A percentile compares a stretch with the other conserved stretches of the same genome.
These are phyloP conservation scores for Epichloe uncinata DNA, from an alignment of 2,329 filamentous ascomycete genomes.

Conservation along the genomic window DNA sequence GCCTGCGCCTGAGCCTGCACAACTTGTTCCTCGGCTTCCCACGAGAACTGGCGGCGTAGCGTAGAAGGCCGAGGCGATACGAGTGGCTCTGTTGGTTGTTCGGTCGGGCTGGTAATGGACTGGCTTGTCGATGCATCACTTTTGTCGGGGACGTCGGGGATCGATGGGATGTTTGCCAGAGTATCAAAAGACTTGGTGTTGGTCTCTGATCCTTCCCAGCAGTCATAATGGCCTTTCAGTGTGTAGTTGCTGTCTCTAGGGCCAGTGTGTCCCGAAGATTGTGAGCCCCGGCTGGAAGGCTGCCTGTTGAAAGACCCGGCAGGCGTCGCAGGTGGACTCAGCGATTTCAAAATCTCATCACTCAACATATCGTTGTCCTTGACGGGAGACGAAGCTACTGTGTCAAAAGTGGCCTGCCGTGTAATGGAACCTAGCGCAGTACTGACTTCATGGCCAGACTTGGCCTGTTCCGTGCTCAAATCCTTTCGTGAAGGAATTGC, in stretches of 20 bases:
- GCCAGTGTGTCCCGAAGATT: conserved; percentile 9
- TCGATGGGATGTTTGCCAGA: background rate
- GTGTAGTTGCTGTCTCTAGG: conserved; percentile 48
- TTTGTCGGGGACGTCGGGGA: conserved; percentile 1
- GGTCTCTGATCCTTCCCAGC: conserved; percentile 36
- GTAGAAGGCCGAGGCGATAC: conserved; percentile 3
- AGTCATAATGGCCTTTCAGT: conserved; percentile 53
- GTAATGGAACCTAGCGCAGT: conserved; percentile 23
- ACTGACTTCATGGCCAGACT: conserved; percentile 10
- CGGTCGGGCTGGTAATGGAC: background rate
- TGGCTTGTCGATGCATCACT: background rate
- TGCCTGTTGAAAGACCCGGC: conserved; percentile 6
- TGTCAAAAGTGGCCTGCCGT: conserved; percentile 33
- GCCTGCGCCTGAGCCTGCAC: conserved; percentile 7
- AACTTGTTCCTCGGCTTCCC: conserved; percentile 24
- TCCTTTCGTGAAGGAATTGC: conserved; percentile 22
- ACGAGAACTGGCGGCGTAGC: conserved; percentile 23
- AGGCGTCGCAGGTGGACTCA: conserved; percentile 35
- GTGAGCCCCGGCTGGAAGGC: conserved; percentile 9
- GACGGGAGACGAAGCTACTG: conserved; percentile 37
- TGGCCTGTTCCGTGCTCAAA: conserved; percentile 16
- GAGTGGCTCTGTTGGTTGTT: conserved; percentile 1
- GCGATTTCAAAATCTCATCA: conserved; percentile 61
- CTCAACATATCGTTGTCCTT: conserved; percentile 59
- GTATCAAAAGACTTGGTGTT: conserved; percentile 4